Evolutionary conservation across 331 rosid genomes (phyloP).

Genomic region (Erythrophleum ivorense): DNA sequence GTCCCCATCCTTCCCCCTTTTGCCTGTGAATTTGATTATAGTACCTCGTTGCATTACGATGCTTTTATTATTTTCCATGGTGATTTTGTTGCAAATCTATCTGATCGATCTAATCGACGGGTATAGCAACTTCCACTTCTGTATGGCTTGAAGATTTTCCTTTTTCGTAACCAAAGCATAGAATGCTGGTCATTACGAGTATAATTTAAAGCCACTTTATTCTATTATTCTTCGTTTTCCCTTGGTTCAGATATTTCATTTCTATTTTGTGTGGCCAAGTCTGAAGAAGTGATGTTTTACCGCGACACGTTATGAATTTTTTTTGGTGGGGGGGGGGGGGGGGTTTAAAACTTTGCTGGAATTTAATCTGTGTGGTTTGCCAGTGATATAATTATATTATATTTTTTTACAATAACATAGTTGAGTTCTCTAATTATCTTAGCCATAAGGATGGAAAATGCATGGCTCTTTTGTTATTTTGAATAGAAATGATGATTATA

Average conservation of each 20-base stretch:
- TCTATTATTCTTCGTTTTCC: slow-evolving; percentile 21
- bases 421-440: slow-evolving; percentile 29
- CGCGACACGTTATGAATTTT: background rate
- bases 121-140: background rate
- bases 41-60: background rate
- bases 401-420: background rate
- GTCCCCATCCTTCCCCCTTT: background rate
- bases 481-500: background rate
- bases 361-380: background rate
- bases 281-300: background rate
- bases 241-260: background rate
- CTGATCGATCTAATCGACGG: background rate
- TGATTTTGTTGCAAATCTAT: background rate
- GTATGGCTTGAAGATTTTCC: background rate
- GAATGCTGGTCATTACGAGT: background rate
- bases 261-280: slow-evolving; percentile 3
- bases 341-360: background rate
- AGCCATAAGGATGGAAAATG: slow-evolving; percentile 7
- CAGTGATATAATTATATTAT: background rate
- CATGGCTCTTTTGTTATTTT: background rate
- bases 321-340: background rate
- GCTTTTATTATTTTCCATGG: background rate
- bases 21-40: background rate
- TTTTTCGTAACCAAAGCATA: background rate
- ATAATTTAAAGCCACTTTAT: background rate